Conservation (phyloP, 2,329 filamentous ascomycete species). For the Monilinia fructigena region DNA sequence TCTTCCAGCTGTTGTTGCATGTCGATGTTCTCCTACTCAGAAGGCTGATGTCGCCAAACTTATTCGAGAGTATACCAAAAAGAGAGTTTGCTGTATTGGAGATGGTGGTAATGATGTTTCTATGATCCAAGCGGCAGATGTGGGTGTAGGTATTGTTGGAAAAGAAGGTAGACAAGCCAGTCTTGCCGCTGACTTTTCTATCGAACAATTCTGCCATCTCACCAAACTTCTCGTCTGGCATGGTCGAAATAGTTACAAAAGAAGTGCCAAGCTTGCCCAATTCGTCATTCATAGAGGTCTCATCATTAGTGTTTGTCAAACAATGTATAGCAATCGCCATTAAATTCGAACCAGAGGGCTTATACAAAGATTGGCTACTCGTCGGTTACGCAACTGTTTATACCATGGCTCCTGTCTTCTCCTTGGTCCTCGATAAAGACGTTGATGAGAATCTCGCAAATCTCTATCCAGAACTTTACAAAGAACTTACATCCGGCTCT, state of each 20-base stretch:
- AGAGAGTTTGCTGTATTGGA: constrained; percentile 95
- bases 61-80: constrained; percentile 88
- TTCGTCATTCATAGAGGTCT: constrained; percentile 97
- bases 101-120: constrained; percentile 98
- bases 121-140: constrained; percentile 98
- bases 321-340: constrained; percentile 95
- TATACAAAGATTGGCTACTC: constrained; percentile 95
- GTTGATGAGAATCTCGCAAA: constrained; percentile 93
- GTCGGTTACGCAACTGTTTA: constrained; percentile 97
- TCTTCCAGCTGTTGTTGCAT: constrained; percentile 90
- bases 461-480: constrained; percentile 95
- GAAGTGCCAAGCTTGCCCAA: constrained; percentile 90
- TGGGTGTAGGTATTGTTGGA: constrained; percentile 95
- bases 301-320: constrained; percentile 94
- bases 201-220: constrained; percentile 90
- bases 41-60: constrained; percentile 91
- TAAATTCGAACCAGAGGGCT: constrained; percentile 86
- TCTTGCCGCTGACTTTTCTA: constrained; percentile 93
- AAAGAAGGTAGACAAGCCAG: constrained; percentile 96
- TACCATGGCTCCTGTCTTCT: constrained; percentile 90
- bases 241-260: constrained; percentile 94
- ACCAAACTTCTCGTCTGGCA: constrained; percentile 99
- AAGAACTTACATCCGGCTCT: constrained; percentile 86
- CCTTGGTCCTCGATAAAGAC: constrained; percentile 89
- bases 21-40: constrained; percentile 93